Percentiles rank a stretch among this genome's conserved stretches.
Evolutionary conservation across 1,284 basidiomycete species (phyloP).

Genomic region (Austroboletus novae-zelandiae): DNA sequence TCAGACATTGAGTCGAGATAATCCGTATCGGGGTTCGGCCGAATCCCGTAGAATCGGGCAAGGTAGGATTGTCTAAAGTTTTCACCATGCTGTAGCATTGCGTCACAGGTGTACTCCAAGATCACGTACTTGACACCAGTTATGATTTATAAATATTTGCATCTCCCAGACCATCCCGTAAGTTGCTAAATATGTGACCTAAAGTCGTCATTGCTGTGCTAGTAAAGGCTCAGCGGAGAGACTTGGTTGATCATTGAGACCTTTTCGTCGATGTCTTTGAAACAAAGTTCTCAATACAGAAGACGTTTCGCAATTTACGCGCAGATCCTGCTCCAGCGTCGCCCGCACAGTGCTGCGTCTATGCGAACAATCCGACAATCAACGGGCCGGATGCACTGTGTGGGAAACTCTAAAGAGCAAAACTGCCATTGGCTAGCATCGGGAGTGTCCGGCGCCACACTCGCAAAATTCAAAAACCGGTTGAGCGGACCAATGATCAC

Average conservation of each 20-base stretch:
- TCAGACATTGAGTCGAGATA: neutral
- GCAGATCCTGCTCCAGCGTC: too few relatives aligned
- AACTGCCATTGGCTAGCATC: constrained; percentile 11
- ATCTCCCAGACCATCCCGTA: neutral
- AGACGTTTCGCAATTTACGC: too few relatives aligned
- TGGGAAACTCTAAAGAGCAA: neutral
- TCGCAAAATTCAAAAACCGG: neutral
- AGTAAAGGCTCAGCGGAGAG: too few relatives aligned
- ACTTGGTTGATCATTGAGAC: too few relatives aligned
- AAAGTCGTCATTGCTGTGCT: too few relatives aligned
- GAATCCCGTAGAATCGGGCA: constrained; percentile 4
- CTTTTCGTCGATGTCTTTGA: too few relatives aligned
- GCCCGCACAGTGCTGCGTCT: too few relatives aligned
- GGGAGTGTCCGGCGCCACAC: constrained; percentile 1
- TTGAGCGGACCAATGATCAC: neutral
- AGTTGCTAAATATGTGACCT: neutral
- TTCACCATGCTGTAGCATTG: neutral
- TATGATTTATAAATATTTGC: neutral
- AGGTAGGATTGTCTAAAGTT: neutral
- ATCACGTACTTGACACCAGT: neutral
- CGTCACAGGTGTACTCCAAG: neutral
- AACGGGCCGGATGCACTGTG: too few relatives aligned
- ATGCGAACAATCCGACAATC: too few relatives aligned
- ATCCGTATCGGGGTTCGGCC: constrained; percentile 12
- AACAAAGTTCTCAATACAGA: too few relatives aligned